These are phyloP conservation scores for Thermomucor indicae-seudaticae DNA, from an alignment of 371 early-diverging fungal genomes.

Conservation along the genomic window DNA sequence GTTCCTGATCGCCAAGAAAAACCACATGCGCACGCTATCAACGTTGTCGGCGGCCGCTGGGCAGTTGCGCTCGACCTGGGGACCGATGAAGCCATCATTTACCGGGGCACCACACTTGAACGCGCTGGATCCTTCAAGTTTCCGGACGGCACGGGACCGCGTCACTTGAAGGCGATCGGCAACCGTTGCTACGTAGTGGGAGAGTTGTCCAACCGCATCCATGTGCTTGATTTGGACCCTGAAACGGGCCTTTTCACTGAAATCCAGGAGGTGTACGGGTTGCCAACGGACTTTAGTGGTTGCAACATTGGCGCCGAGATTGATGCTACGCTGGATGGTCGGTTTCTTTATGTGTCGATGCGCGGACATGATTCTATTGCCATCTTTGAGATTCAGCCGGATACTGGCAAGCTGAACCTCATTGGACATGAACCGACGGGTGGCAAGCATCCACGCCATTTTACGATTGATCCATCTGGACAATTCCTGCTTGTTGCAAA, in stretches of 20 bases:
- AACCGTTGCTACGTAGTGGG: slow-evolving; percentile 29
- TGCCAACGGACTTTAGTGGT: slow-evolving; percentile 26
- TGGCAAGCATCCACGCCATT: slow-evolving; percentile 42
- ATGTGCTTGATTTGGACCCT: slow-evolving; percentile 29
- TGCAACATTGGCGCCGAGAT: slow-evolving; percentile 35
- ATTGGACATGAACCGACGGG: slow-evolving; percentile 23
- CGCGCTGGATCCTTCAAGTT: slow-evolving; percentile 20
- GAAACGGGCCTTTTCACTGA: slow-evolving; percentile 24
- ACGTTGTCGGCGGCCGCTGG: slow-evolving; percentile 8
- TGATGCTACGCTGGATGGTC: slow-evolving; percentile 29
- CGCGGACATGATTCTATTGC: slow-evolving; percentile 37
- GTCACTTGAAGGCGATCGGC: slow-evolving; percentile 30
- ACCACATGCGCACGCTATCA: slow-evolving; percentile 39
- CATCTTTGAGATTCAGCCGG: slow-evolving; percentile 25
- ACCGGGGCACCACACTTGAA: slow-evolving; percentile 5
- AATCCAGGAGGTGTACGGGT: slow-evolving; percentile 24
- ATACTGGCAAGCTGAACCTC: slow-evolving; percentile 27
- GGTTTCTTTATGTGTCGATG: slow-evolving; percentile 34
- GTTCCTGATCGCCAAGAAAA: slow-evolving; percentile 39
- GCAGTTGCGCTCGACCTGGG: slow-evolving; percentile 21
- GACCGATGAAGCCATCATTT: slow-evolving; percentile 23
- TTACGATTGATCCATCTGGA: slow-evolving; percentile 39
- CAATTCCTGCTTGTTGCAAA: slow-evolving; percentile 34
- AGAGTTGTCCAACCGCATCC: slow-evolving; percentile 33
- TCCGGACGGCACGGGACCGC: slow-evolving; percentile 38